Evolutionary conservation across 495 filamentous ascomycete genomes (phyloP), one percentile per base, ranked within the genome.

Genomic region (Penicillium arizonense): DNA sequence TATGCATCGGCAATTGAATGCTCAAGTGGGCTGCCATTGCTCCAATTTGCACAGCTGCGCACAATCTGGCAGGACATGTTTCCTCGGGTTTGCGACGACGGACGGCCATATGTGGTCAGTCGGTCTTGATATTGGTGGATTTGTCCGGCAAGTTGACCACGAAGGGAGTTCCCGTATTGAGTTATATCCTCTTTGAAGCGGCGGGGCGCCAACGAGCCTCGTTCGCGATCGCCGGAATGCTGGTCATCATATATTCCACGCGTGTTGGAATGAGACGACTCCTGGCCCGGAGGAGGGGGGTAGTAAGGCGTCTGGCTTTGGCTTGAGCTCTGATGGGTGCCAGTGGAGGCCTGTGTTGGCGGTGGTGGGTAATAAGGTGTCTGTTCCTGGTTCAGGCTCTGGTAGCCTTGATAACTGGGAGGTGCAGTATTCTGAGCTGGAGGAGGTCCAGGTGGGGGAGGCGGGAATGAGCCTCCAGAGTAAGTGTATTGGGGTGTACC

Each of bases 1-100:
- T 97, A 97, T 0, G 93, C 92, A 62, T 96, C 90, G 16, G 83
- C 82, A 59, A 97, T 91, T 0, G 91, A 96, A 68, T 96, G 91
- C 72, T 95, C 85, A 0, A 84, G 79, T 5, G 74, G 70, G 30
- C 81, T 77, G 14, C 87, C 87, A 44, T 81, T 76, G 20, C 87
- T 90, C 88, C 89, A 92, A 58, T 89, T 81, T 14, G 81, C 80
- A 52, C 76, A 80, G 57, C 86, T 89, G 44, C 87, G 82, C 26
- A 87, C 78, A 41, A 91, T 78, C 60, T 91, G 87, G 53, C 84
- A 82, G 6, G 73, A 69, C 50, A 88, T 82, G 24, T 77, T 79
- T 4, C 78, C 82, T 10, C 69, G 61, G 18, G 53, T 54, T 47
- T 70, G 64, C 13, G 56, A 47, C n/a, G 59, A 45, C 0, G 60